A percentile compares a stretch with the other conserved stretches of the same genome.
Evolutionary conservation across 768 basidiomycete species (phyloP).

Genomic region (Suillus decipiens): DNA sequence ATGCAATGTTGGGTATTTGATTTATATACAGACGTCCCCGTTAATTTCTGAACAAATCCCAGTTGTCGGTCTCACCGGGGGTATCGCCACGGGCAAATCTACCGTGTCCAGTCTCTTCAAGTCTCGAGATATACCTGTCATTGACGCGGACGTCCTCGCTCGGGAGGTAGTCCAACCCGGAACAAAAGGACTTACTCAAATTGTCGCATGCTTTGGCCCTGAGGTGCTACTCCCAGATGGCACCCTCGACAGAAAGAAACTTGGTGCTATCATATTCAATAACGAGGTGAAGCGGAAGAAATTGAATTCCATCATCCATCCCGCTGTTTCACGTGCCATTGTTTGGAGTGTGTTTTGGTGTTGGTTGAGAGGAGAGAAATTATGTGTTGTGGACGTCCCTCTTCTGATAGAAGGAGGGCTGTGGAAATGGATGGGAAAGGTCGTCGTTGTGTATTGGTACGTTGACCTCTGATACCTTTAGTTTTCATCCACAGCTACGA

Average conservation of each 20-base stretch:
- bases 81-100: conserved; percentile 96
- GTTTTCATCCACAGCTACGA: not conserved
- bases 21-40: not conserved
- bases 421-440: conserved; percentile 79
- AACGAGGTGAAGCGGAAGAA: conserved; percentile 68
- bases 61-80: conserved; percentile 96
- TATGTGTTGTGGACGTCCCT: conserved; percentile 89
- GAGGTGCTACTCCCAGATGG: conserved; percentile 69
- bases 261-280: conserved; percentile 84
- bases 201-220: conserved; percentile 70
- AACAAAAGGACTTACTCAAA: conserved; percentile 66
- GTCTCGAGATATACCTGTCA: conserved; percentile 69
- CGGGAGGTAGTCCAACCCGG: conserved; percentile 85
- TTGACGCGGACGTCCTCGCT: conserved; percentile 92
- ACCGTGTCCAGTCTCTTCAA: conserved; percentile 80
- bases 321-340: conserved; percentile 84
- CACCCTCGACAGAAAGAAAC: conserved; percentile 75
- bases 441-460: conserved; percentile 92
- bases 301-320: conserved; percentile 88
- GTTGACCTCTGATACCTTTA: conserved; percentile 22
- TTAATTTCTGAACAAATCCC: not conserved
- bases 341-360: conserved; percentile 59
- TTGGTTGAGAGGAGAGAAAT: conserved; percentile 79
- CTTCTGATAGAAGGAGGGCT: conserved; percentile 87
- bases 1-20: conserved; percentile 1